phyloP scores from a whole-genome alignment of 257 asterid species.

The Misopates orontium region DNA sequence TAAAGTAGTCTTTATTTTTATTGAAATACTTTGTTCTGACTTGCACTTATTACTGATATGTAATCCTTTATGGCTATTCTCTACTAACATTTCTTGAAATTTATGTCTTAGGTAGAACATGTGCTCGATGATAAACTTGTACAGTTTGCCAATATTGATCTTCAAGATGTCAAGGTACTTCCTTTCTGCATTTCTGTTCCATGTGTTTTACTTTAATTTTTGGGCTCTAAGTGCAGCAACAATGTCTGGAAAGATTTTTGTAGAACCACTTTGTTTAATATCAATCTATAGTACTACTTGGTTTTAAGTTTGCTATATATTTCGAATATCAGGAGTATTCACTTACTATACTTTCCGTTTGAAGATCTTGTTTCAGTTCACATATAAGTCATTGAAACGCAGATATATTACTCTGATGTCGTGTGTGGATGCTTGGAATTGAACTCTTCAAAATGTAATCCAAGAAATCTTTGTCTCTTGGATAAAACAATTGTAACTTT shows the following conservation, averaged over 20 bases:
- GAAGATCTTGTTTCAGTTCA: no score
- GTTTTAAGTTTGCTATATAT: background rate
- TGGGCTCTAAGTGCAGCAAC: slow-evolving; percentile 6
- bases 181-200: slow-evolving; percentile 15
- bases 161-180: slow-evolving; percentile 89
- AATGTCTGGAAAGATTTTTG: background rate
- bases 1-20: background rate
- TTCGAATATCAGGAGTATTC: no score
- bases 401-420: no score
- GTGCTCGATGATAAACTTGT: slow-evolving; percentile 62
- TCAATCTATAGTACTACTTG: slow-evolving; percentile 9
- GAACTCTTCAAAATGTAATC: no score
- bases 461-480: no score
- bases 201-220: slow-evolving; percentile 1
- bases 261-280: slow-evolving; percentile 10
- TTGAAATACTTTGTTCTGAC: slow-evolving; percentile 17
- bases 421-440: no score
- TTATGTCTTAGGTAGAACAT: slow-evolving; percentile 64
- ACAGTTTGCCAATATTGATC: slow-evolving; percentile 73
- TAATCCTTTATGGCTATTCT: slow-evolving; percentile 17
- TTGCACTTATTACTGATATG: slow-evolving; percentile 17
- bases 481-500: no score
- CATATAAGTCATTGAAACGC: no score
- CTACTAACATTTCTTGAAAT: slow-evolving; percentile 31
- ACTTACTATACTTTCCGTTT: no score